phyloP scores from a whole-genome alignment of 2,329 filamentous ascomycete genomes.

The Curvularia sp. region DNA sequence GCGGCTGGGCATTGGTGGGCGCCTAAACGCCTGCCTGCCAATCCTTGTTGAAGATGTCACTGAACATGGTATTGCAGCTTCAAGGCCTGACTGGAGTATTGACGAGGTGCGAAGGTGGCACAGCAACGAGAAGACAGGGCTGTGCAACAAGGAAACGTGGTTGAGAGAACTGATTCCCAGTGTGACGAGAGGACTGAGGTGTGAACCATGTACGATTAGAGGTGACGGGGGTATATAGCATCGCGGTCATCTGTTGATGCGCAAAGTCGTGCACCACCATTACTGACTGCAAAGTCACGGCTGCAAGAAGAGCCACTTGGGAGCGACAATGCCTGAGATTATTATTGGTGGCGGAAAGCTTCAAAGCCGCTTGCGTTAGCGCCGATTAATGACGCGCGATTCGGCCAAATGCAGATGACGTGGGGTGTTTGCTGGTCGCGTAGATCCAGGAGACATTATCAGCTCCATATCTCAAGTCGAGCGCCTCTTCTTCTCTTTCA shows the following conservation, averaged over 20 bases:
- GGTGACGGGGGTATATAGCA: neutral
- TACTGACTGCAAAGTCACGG: neutral
- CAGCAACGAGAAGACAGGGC: neutral
- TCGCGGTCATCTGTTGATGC: neutral
- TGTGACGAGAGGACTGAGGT: neutral
- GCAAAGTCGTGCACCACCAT: neutral
- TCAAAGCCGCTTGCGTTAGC: slow-evolving; percentile 16
- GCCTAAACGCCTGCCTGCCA: slow-evolving; percentile 6
- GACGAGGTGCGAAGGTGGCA: neutral
- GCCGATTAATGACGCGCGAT: slow-evolving; percentile 23
- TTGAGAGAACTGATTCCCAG: neutral
- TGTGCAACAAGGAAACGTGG: neutral
- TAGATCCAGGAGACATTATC: neutral
- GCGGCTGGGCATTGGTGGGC: slow-evolving; percentile 12
- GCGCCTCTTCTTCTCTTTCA: neutral
- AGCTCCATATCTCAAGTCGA: neutral
- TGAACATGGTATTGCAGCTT: neutral
- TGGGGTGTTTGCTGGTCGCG: slow-evolving; percentile 12
- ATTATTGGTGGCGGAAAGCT: neutral
- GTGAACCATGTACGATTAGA: neutral
- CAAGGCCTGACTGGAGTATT: neutral
- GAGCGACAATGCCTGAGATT: neutral
- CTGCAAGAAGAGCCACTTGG: neutral
- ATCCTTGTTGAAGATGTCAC: neutral
- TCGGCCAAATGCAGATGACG: slow-evolving; percentile 21